Base-by-base conservation (phyloP, 306 rosid genomes). In the Begonia fuchsioides region DNA sequence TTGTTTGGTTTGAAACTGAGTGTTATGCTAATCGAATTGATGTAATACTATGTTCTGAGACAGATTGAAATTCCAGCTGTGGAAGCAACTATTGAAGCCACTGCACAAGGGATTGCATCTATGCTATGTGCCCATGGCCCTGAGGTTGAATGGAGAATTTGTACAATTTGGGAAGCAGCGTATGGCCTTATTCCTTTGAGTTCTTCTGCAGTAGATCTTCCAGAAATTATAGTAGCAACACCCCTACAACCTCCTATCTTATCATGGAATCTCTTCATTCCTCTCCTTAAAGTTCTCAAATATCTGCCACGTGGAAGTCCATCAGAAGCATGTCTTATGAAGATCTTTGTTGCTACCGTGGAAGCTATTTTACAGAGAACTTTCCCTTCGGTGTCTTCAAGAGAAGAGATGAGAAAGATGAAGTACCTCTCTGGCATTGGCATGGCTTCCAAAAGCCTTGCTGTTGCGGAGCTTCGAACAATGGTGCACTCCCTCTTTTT, bases 261-360 rank as follows among this genome's bases (percentile, higher is more conserved):
- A 46, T 88, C 97, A 17, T 88, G 97, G 97, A 88, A 88, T 72
- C 73, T 88, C 59, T 88, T 81, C 70, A 84, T 88, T 54, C 97
- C 97, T 55, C 76, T 88, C 51, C 93, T 88, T 45, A 88, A 84
- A 77, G 97, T 88, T 58, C 69, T 88, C 47, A 90, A 88, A 63
- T 88, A 88, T 76, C 97, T 88, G 70, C 97, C 97, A 45, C 93
- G 97, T 2, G 95, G 97, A 57, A 88, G 97, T 59, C 97, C 97
- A 11, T 88, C 97, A 17, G 97, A 88, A 72, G 97, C 97, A 39
- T 84, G 97, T 56, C 93, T 88, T 18, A 84, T 88, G 93, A 84
- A 88, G 76, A 88, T 88, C 59, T 88, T 88, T 79, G 95, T 84
- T 68, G 93, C 97, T 57, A 81, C 97, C 1, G 95, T 88, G 39